Base-by-base conservation (phyloP, 495 filamentous ascomycete genomes). In the Hypoxylon crocopeplum region DNA sequence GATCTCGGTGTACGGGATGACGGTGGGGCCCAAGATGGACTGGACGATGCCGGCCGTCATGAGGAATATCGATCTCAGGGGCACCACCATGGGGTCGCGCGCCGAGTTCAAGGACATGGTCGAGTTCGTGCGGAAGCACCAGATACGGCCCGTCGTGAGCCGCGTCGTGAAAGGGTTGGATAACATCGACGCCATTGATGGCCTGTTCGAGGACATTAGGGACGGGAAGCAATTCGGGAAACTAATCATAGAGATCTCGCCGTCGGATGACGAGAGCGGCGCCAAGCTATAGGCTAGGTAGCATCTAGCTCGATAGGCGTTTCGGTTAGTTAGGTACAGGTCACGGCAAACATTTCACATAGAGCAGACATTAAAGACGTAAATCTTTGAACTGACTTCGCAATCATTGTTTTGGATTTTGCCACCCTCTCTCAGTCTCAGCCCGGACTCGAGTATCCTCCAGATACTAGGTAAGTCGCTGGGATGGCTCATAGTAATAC, bases 21-120 rank as follows among this genome's bases (percentile, higher is more conserved):
- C 90, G 8, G 76, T 88, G 2, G 79, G 78, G 10, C 89, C 89
- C 0, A 85, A 85, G 72, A 87, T 90, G 80, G 80, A 89, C 13
- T 92, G 85, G 74, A 59, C 77, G 11, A 90, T 92, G 84, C 64
- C 72, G 55, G 87, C 88, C 2, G 83, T 89, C n/a, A 65, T 92
- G 42, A 87, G 84, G 69, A 91, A 93, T 60, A 77, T 93, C 40
- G 89, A 92, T 60, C 77, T 91, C 6, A 77, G 75, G 36, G 88
- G 88, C 24, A 83, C 78, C 10, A 92, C 88, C 1, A 91, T 92
- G 88, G 90, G 90, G 10, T 89, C 85, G 16, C 82, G 85, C 37
- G 81, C 77, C 61, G 90, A 93, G 71, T 92, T 92, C 64, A 69
- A 73, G 30, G 88, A 90, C 2, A 92, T 93, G 89, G 77, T 92